Evolutionary conservation across 164 flowering plant species (phyloP).

Genomic region (Aristolochia californica): DNA sequence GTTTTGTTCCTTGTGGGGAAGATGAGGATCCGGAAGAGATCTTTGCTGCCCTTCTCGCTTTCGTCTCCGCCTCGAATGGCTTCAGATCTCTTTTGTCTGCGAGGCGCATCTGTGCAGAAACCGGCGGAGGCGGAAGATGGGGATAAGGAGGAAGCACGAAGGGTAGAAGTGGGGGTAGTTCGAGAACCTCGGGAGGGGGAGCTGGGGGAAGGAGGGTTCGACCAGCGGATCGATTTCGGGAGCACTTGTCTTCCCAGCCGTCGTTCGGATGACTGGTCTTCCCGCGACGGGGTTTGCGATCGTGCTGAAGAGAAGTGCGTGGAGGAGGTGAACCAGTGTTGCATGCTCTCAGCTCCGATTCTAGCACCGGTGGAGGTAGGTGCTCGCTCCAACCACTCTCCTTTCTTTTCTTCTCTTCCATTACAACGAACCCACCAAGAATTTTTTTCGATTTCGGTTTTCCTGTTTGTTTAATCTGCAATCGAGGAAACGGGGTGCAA

Average conservation of each 20-base stretch:
- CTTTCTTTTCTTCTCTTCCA: not conserved
- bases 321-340: not conserved
- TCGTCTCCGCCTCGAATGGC: not conserved
- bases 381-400: not conserved
- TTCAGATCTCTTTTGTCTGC: constrained; percentile 8
- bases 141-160: no score
- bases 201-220: no score
- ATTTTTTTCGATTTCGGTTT: not conserved
- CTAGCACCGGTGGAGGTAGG: not conserved
- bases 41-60: not conserved
- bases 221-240: no score
- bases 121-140: not conserved
- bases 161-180: no score
- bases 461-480: not conserved
- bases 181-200: no score
- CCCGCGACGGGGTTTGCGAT: not conserved
- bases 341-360: not conserved
- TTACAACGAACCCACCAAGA: not conserved
- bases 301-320: not conserved
- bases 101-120: not conserved
- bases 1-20: not conserved
- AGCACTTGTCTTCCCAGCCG: no score
- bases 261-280: no score
- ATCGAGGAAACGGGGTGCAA: no score
- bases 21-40: constrained; percentile 23